Evolutionary conservation across 495 filamentous ascomycete genomes (phyloP), one percentile per base, ranked within the genome.

Genomic region (Talaromyces borbonicus): DNA sequence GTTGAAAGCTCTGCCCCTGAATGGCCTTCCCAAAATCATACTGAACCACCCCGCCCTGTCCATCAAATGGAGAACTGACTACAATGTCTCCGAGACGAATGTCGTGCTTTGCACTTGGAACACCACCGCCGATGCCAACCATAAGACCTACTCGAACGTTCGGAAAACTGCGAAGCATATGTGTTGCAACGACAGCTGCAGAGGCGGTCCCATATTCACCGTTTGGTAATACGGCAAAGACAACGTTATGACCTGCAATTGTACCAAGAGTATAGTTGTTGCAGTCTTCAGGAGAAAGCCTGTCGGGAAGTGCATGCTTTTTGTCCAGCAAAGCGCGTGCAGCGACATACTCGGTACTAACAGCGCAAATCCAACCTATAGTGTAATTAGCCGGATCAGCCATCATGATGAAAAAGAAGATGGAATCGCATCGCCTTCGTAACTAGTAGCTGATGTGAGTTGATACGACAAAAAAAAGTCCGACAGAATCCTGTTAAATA

Each of bases 291-390:
- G 19, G 48, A 16, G 56, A 36, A 15, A 56, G 33, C 32, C 46
- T 24, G 41, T 62, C 52, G 12, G 48, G 55, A 9, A 11, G 30
- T 1, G 50, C 54, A 48, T 60, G 52, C 23, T 29, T 41, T 51
- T 58, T 49, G 27, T 69, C 66, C 8, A 67, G 59, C 14, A 68
- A 56, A 11, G 45, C 54, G 36, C 43, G 46, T 24, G 60, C 63
- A 1, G 63, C 65, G 36, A 59, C 58, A 30, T 53, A 50, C 35
- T 65, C 58, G 1, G 51, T 61, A 9, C 9, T 43, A 30, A 66
- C 46, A 37, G 60, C 60, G 48, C 61, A 66, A 14, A 70, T 63
- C 63, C 65, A 68, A 37, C 61, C 65, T 15, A 66, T 57, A 0
- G 53, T 61, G 18, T 63, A 60, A 15, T 43, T 38, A 30, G 56